Percentiles rank a stretch among this genome's conserved stretches.
Evolutionary conservation across 2,329 filamentous ascomycete species (phyloP).

Genomic region (Albifimbria verrucaria): DNA sequence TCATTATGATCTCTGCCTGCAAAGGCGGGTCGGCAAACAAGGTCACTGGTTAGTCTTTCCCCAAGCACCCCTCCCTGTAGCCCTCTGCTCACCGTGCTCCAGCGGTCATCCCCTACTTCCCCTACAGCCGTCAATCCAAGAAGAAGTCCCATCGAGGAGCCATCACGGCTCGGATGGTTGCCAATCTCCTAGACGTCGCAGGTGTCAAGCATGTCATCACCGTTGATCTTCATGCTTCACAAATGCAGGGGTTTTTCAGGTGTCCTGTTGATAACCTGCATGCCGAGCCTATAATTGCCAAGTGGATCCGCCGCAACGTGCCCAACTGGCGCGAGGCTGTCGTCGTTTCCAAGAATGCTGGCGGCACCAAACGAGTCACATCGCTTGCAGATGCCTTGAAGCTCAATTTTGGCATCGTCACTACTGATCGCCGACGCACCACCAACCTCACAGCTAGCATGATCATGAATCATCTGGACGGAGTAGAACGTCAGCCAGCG

Average conservation of each 20-base stretch:
- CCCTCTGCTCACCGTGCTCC: conserved; percentile 13
- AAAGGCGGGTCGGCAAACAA: conserved; percentile 97
- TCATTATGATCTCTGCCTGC: conserved; percentile 99
- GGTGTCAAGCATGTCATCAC: conserved; percentile 98
- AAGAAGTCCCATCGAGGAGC: conserved; percentile 97
- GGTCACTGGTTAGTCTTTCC: conserved; percentile 73
- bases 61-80: conserved; percentile 9
- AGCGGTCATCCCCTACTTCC: conserved; percentile 93
- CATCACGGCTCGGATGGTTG: conserved; percentile 95
- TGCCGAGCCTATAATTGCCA: conserved; percentile 89
- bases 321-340: conserved; percentile 86
- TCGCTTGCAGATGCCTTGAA: conserved; percentile 94
- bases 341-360: conserved; percentile 96
- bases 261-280: conserved; percentile 97
- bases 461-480: conserved; percentile 68
- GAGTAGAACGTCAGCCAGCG: conserved; percentile 45
- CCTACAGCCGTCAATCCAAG: conserved; percentile 98
- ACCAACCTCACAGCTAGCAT: conserved; percentile 76
- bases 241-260: conserved; percentile 99
- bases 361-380: conserved; percentile 94
- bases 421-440: conserved; percentile 70
- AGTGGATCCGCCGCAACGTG: conserved; percentile 91
- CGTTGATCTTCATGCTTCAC: conserved; percentile 92
- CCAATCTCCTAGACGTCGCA: conserved; percentile 88
- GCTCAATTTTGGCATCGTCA: conserved; percentile 96